A percentile compares a stretch with the other conserved stretches of the same genome.
Evolutionary conservation across 495 filamentous ascomycete genomes (phyloP).

Genomic region (Neurospora tetraspora): DNA sequence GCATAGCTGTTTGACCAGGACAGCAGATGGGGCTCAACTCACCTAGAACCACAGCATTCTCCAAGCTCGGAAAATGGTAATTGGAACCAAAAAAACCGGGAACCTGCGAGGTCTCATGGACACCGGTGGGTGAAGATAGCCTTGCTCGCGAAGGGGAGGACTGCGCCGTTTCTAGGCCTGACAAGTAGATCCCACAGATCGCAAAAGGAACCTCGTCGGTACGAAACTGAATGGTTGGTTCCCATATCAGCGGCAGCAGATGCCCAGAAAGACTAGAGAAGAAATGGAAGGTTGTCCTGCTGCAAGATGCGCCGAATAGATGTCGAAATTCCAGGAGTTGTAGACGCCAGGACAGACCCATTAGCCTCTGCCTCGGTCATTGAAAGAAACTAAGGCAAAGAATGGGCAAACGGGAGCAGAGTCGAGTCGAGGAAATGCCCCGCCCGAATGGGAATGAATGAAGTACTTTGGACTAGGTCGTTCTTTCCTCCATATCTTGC

Average conservation of each 20-base stretch:
- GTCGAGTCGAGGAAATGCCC: not conserved
- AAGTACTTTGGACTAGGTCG: no score
- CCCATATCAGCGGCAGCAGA: not conserved
- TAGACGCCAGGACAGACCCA: not conserved
- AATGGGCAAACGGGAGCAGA: not conserved
- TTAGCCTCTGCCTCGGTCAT: not conserved
- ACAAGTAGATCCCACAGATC: not conserved
- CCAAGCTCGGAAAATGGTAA: not conserved
- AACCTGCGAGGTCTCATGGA: not conserved
- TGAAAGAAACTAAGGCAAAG: not conserved
- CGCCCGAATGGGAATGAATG: no score
- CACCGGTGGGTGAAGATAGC: not conserved
- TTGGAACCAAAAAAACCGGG: not conserved
- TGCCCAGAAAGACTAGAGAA: not conserved
- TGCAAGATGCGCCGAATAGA: not conserved
- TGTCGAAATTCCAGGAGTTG: not conserved
- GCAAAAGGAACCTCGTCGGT: not conserved
- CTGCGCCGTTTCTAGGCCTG: not conserved
- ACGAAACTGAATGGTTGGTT: not conserved
- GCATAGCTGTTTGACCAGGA: not conserved
- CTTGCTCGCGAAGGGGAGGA: not conserved
- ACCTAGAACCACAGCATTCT: not conserved
- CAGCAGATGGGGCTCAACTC: not conserved
- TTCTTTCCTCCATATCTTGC: not conserved
- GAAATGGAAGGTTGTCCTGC: not conserved